These are phyloP conservation scores for Ogataea kodamae DNA, from an alignment of 805 yeast genomes.

Conservation along the genomic window DNA sequence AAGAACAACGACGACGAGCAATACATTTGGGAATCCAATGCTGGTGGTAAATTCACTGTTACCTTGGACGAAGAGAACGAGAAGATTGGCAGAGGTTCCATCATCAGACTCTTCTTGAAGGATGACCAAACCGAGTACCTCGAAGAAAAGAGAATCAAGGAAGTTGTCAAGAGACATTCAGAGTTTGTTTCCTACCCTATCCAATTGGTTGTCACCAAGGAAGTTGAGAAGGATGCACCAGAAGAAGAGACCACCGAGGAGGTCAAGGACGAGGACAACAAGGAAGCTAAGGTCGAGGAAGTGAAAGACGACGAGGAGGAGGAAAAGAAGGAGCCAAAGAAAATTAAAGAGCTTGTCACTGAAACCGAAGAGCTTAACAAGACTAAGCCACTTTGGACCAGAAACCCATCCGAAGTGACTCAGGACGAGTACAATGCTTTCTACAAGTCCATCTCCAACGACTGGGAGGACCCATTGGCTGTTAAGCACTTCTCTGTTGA, in stretches of 20 bases:
- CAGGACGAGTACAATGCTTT: conserved; percentile 98
- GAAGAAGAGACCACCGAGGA: conserved; percentile 63
- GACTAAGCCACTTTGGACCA: conserved; percentile 99
- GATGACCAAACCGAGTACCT: conserved; percentile 98
- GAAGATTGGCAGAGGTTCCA: conserved; percentile 90
- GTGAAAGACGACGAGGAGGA: conserved; percentile 66
- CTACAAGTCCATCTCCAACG: conserved; percentile 98
- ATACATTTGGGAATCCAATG: conserved; percentile 99
- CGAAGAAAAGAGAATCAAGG: conserved; percentile 99
- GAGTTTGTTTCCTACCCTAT: conserved; percentile 99
- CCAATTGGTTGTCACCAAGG: conserved; percentile 96
- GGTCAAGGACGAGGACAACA: conserved; percentile 57
- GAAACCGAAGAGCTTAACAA: conserved; percentile 98
- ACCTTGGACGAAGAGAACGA: conserved; percentile 85
- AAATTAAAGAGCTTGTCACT: conserved; percentile 85
- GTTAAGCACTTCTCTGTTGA: conserved; percentile 99
- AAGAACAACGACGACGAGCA: conserved; percentile 99
- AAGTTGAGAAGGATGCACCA: conserved; percentile 97
- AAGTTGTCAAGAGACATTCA: conserved; percentile 98
- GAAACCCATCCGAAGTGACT: conserved; percentile 95
- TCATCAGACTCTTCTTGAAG: conserved; percentile 92
- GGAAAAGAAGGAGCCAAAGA: conserved; percentile 77
- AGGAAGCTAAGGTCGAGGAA: conserved; percentile 71
- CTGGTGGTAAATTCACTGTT: conserved; percentile 99
- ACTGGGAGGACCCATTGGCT: conserved; percentile 99